These are phyloP conservation scores for Fusarium sororula DNA, from an alignment of 2,329 filamentous ascomycete species.

Conservation along the genomic window DNA sequence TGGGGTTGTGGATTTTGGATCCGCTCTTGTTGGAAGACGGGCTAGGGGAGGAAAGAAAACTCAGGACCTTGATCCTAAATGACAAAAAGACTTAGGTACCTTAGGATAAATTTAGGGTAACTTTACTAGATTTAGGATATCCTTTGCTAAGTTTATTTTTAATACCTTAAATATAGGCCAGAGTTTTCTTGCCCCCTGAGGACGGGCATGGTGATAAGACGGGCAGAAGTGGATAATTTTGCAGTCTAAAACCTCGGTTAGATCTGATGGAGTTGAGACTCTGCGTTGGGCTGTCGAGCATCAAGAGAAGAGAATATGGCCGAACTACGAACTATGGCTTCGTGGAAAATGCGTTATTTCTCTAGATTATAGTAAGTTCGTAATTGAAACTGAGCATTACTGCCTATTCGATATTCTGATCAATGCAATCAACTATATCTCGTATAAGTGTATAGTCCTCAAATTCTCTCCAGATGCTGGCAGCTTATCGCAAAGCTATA, in stretches of 20 bases:
- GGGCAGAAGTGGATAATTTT: background rate
- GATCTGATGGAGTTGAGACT: background rate
- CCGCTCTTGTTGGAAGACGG: background rate
- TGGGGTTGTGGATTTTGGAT: background rate
- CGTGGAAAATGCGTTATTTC: background rate
- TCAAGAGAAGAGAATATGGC: background rate
- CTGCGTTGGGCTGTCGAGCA: background rate
- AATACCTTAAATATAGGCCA: no score
- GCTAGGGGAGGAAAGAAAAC: no score
- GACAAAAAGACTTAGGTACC: no score
- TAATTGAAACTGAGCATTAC: background rate
- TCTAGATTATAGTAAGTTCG: background rate
- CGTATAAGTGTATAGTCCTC: background rate
- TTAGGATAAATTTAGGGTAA: no score
- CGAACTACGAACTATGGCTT: background rate
- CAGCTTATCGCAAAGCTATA: background rate
- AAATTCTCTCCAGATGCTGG: background rate
- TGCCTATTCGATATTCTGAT: no score
- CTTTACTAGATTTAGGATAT: no score
- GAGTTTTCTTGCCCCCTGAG: no score
- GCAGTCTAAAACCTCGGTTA: background rate
- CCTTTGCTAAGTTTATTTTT: no score
- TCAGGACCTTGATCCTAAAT: no score
- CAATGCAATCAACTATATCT: background rate
- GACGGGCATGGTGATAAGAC: background rate